Evolutionary conservation across 306 rosid genomes (phyloP), one percentile per base, ranked within the genome.

Genomic region (Sesbania bispinosa): DNA sequence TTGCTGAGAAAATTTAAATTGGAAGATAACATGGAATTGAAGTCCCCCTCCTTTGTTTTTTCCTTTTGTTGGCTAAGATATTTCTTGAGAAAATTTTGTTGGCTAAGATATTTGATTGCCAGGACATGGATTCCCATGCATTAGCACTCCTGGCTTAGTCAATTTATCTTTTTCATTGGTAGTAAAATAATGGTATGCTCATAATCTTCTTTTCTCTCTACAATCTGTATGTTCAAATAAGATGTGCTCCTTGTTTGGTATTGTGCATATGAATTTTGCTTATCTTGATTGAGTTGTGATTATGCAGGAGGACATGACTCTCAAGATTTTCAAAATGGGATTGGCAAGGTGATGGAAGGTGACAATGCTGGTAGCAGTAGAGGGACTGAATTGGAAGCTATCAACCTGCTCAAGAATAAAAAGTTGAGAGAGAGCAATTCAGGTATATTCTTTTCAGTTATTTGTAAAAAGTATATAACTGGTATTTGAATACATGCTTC

Each of bases 241-340:
- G 65, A 71, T 71, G 10, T 14, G 64, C 9, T 10, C 19, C 42
- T 71, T 59, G 41, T 35, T 60, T 48, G 47, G n/a, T 29, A n/a
- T 47, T 50, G 4, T 16, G 45, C 26, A 54, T 24, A n/a, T 21
- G 5, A 29, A 4, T 53, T 42, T 54, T 9, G 61, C 50, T 43
- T 24, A 59, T 10, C n/a, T 63, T 41, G 55, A 67, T 35, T 59
- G 38, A 15, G 24, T 52, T 75, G 52, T 38, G 38, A 32, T 62
- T 64, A 62, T 60, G 53, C 77, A 88, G 98, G 98, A 65, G 83
- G 75, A 30, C 74, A 48, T 59, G 88, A 85, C 2, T 45, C 79
- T 26, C 79, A 33, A 51, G 62, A 75, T 74, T 76, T 68, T 63
- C 74, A 50, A 51, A 61, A 55, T 62, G 81, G 62, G 47, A 58